These are phyloP conservation scores for Xylaria longipes DNA, from an alignment of 495 filamentous ascomycete genomes.

Conservation along the genomic window DNA sequence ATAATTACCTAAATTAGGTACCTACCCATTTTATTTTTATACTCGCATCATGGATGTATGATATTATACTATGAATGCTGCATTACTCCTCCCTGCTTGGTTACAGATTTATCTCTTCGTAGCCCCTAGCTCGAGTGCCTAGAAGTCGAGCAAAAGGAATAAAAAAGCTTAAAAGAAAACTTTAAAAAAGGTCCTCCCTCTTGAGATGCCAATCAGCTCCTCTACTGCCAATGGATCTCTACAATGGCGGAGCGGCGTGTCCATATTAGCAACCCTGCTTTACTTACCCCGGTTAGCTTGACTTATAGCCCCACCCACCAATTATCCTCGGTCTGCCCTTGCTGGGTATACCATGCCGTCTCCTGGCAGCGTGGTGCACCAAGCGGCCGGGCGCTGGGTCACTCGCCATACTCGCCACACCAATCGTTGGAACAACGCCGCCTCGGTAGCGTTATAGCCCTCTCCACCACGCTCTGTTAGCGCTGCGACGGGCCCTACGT, in stretches of 20 bases:
- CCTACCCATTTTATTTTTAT: not conserved
- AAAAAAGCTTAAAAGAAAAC: too few relatives aligned
- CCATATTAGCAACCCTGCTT: not conserved
- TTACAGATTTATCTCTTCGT: not conserved
- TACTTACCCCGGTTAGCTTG: not conserved
- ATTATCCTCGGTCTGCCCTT: not conserved
- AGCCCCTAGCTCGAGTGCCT: not conserved
- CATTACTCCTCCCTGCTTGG: not conserved
- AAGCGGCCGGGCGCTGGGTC: conserved; percentile 20
- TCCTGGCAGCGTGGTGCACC: not conserved
- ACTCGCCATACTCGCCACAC: not conserved
- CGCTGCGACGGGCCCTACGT: conserved; percentile 3
- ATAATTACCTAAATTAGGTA: too few relatives aligned
- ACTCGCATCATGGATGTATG: not conserved
- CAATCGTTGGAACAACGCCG: conserved; percentile 8
- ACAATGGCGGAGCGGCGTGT: conserved; percentile 7
- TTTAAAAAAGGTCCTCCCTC: not conserved
- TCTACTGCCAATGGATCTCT: not conserved
- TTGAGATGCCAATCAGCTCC: not conserved
- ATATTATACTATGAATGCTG: not conserved
- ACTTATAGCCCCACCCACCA: not conserved
- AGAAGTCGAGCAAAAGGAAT: not conserved
- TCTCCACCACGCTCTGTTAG: not conserved
- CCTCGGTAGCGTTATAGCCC: not conserved
- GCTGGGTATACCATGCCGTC: not conserved